Evolutionary conservation across 768 basidiomycete species (phyloP).

Genomic region (Nidularia pulvinata): DNA sequence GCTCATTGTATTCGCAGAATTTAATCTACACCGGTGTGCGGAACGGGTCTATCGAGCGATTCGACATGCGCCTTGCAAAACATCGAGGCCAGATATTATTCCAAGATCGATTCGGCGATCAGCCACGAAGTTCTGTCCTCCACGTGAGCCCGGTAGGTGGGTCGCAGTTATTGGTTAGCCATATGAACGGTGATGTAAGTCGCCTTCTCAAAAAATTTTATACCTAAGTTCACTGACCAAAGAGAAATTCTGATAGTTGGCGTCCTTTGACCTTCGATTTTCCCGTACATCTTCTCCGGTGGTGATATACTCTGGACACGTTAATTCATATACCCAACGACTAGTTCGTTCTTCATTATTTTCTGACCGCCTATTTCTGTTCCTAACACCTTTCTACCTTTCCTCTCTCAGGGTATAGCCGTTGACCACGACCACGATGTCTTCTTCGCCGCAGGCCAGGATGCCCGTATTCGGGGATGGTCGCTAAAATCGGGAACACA

Average conservation of each 20-base stretch:
- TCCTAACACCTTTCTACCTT: not conserved
- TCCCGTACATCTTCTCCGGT: constrained; percentile 39
- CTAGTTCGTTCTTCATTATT: constrained; percentile 36
- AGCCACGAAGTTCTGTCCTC: constrained; percentile 44
- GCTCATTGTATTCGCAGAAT: constrained; percentile 27
- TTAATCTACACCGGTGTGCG: constrained; percentile 56
- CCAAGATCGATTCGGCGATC: constrained; percentile 24
- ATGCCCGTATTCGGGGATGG: constrained; percentile 67
- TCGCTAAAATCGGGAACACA: constrained; percentile 55
- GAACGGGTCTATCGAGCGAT: constrained; percentile 57
- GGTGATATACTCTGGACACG: constrained; percentile 49
- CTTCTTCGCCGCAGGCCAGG: constrained; percentile 71
- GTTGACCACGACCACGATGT: constrained; percentile 56
- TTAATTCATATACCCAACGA: constrained; percentile 49
- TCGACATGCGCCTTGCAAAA: constrained; percentile 51
- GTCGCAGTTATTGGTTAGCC: constrained; percentile 53
- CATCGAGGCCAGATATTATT: constrained; percentile 37
- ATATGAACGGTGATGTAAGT: constrained; percentile 61
- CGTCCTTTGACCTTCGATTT: constrained; percentile 64
- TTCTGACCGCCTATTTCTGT: constrained; percentile 1
- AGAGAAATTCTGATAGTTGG: constrained; percentile 37
- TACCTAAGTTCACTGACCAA: constrained; percentile 1
- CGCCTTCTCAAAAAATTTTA: not conserved
- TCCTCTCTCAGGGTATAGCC: constrained; percentile 51
- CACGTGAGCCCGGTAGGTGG: constrained; percentile 50